phyloP scores from a whole-genome alignment of 1,284 basidiomycete species.

The Apiotrichum veenhuisii region DNA sequence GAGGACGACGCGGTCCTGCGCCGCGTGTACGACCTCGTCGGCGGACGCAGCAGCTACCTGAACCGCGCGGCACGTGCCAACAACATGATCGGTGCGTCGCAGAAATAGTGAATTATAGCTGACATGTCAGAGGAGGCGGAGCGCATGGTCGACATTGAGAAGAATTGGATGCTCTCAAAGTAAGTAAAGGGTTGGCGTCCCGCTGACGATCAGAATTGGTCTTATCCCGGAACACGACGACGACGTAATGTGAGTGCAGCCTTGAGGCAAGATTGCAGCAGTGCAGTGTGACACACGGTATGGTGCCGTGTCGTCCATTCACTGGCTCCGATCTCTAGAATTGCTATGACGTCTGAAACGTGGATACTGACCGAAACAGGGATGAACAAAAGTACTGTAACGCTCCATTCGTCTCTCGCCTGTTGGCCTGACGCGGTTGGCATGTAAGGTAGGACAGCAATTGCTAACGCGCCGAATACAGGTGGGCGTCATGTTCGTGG shows the following conservation, averaged over 20 bases:
- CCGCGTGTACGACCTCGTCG: slow-evolving; percentile 61
- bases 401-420: neutral
- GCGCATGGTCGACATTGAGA: slow-evolving; percentile 64
- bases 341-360: neutral
- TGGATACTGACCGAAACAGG: slow-evolving; percentile 21
- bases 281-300: neutral
- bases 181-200: slow-evolving; percentile 16
- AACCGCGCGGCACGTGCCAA: slow-evolving; percentile 60
- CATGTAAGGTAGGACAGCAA: neutral
- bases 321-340: neutral
- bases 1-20: slow-evolving; percentile 51
- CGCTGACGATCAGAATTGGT: slow-evolving; percentile 53
- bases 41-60: slow-evolving; percentile 72
- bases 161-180: slow-evolving; percentile 66
- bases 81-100: slow-evolving; percentile 55
- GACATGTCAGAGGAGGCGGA: slow-evolving; percentile 55
- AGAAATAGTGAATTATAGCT: neutral
- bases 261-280: neutral
- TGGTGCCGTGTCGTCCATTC: no score
- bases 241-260: slow-evolving; percentile 68
- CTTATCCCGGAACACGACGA: slow-evolving; percentile 71
- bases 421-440: neutral
- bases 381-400: slow-evolving; percentile 66
- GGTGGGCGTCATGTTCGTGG: slow-evolving; percentile 63
- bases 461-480: neutral